phyloP scores from a whole-genome alignment of 495 filamentous ascomycete species.

The Rhypophila decipiens region DNA sequence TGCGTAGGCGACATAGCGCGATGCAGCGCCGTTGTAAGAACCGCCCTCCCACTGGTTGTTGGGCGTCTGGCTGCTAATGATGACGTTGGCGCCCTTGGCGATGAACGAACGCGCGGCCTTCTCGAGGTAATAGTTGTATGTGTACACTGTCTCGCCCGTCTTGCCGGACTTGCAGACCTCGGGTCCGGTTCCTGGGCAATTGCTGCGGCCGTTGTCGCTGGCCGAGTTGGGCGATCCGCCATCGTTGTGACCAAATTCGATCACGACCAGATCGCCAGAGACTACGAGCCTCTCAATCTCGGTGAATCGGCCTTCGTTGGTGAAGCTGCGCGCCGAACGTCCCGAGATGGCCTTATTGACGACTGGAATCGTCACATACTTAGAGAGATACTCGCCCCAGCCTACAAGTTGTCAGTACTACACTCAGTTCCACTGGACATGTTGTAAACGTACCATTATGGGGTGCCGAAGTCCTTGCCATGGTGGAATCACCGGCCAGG shows the following conservation, averaged over 20 bases:
- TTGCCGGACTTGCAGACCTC: constrained; percentile 50
- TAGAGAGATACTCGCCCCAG: constrained; percentile 54
- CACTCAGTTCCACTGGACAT: neutral
- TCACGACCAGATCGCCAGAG: constrained; percentile 51
- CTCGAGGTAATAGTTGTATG: constrained; percentile 51
- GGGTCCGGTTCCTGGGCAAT: constrained; percentile 47
- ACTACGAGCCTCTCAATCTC: constrained; percentile 42
- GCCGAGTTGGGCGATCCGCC: constrained; percentile 49
- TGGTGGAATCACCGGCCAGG: constrained; percentile 53
- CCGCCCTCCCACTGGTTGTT: constrained; percentile 58
- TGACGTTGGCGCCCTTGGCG: constrained; percentile 55
- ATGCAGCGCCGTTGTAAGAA: constrained; percentile 32
- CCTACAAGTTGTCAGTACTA: constrained; percentile 22
- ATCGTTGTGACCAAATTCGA: constrained; percentile 64
- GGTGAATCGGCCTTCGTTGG: constrained; percentile 53
- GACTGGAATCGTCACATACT: constrained; percentile 39
- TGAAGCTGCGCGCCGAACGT: constrained; percentile 55
- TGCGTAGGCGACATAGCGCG: constrained; percentile 55
- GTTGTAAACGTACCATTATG: neutral
- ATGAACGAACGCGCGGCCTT: constrained; percentile 46
- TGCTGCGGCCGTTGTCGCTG: constrained; percentile 54
- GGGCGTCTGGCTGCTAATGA: constrained; percentile 57
- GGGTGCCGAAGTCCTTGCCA: constrained; percentile 30
- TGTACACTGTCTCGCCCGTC: constrained; percentile 46
- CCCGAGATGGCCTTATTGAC: constrained; percentile 55